Percentiles rank a stretch among this genome's conserved stretches.
phyloP scores from a whole-genome alignment of 345 rosid species.

The Rubroshorea leprosula region DNA sequence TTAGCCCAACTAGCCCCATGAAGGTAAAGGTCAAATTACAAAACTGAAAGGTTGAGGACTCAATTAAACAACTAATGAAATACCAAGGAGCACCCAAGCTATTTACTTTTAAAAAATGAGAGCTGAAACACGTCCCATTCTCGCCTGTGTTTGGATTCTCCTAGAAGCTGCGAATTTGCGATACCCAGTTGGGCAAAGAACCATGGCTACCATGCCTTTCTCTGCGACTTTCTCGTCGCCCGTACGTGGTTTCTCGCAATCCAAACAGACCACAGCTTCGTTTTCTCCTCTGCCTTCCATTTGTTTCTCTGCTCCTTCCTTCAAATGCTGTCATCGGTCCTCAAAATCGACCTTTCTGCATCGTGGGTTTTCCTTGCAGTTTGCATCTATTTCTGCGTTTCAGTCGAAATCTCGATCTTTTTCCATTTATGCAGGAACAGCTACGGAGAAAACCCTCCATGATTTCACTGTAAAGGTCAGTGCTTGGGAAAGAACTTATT shows the following conservation, averaged over 20 bases:
- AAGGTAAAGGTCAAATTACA: too few species aligned
- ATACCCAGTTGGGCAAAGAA: too few species aligned
- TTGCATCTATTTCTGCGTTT: conserved; percentile 28
- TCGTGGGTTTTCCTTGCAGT: too few species aligned
- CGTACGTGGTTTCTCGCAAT: conserved; percentile 18
- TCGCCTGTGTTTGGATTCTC: too few species aligned
- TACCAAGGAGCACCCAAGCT: too few species aligned
- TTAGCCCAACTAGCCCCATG: too few species aligned
- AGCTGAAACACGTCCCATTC: too few species aligned
- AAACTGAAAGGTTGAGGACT: too few species aligned
- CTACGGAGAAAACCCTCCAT: conserved; percentile 61
- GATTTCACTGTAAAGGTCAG: conserved; percentile 78
- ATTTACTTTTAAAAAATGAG: too few species aligned
- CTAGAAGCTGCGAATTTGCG: too few species aligned
- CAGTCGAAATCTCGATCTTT: conserved; percentile 32
- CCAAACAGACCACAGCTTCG: conserved; percentile 16
- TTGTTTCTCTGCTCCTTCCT: conserved; percentile 31
- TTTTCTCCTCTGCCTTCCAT: conserved; percentile 25
- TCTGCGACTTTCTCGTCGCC: conserved; percentile 32
- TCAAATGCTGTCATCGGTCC: conserved; percentile 38
- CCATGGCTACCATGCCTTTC: conserved; percentile 43
- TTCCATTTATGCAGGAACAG: conserved; percentile 57
- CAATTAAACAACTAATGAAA: too few species aligned
- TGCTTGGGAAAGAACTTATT: too few species aligned
- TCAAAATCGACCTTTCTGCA: conserved; percentile 44